phyloP scores from a whole-genome alignment of 139 green algal genomes.

The Edaphochlamys debaryana region DNA sequence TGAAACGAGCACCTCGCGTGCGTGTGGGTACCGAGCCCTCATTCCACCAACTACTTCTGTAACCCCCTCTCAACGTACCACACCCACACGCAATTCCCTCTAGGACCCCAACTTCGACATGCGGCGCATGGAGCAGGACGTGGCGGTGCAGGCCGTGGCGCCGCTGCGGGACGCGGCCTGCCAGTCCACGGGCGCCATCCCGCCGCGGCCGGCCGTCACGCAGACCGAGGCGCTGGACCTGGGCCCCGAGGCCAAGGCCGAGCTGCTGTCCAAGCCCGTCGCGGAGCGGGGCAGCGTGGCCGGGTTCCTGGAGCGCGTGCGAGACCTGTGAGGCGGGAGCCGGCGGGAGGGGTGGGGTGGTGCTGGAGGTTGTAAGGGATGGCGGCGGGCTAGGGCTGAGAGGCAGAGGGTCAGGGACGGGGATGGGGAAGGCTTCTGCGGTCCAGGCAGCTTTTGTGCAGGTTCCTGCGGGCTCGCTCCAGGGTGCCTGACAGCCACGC shows the following conservation, averaged over 20 bases:
- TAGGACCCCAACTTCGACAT: slow-evolving; percentile 84
- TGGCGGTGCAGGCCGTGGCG: slow-evolving; percentile 65
- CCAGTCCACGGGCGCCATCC: slow-evolving; percentile 15
- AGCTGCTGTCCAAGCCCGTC: slow-evolving; percentile 31
- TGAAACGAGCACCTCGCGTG: too few species aligned
- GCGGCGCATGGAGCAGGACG: slow-evolving; percentile 60
- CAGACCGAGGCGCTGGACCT: slow-evolving; percentile 64
- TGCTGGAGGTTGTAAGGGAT: too few species aligned
- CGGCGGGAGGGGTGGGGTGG: background rate
- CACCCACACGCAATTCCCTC: too few species aligned
- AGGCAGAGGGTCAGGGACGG: too few species aligned
- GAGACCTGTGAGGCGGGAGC: slow-evolving; percentile 52
- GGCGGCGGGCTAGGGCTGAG: too few species aligned
- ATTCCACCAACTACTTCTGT: too few species aligned
- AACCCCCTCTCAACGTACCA: too few species aligned
- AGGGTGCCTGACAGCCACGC: too few species aligned
- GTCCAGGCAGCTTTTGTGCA: too few species aligned
- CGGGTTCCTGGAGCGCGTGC: slow-evolving; percentile 63
- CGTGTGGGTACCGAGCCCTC: too few species aligned
- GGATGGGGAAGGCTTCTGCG: too few species aligned
- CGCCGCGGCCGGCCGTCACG: slow-evolving; percentile 37
- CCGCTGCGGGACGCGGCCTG: background rate
- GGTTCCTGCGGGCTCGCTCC: too few species aligned
- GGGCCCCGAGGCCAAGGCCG: slow-evolving; percentile 37
- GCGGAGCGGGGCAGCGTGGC: background rate